These are phyloP conservation scores for Xylariomycetidae sp. DNA, from an alignment of 2,329 filamentous ascomycete species.

Conservation along the genomic window DNA sequence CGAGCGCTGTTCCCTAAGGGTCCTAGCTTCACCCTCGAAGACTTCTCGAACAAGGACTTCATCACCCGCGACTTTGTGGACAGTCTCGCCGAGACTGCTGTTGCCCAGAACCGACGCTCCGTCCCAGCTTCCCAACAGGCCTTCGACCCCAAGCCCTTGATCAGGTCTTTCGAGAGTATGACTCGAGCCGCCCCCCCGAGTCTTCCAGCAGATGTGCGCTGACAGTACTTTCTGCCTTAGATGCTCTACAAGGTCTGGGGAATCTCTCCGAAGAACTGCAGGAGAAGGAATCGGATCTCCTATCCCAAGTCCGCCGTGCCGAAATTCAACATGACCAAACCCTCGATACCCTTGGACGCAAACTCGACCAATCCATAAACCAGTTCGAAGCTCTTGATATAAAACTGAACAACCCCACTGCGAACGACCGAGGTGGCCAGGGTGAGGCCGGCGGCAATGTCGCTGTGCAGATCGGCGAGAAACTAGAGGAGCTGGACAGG, in stretches of 20 bases:
- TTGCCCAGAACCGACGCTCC: conserved; percentile 75
- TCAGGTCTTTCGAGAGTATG: conserved; percentile 83
- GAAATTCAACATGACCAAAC: conserved; percentile 91
- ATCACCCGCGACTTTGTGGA: conserved; percentile 98
- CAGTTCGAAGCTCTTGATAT: conserved; percentile 88
- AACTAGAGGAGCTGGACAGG: conserved; percentile 87
- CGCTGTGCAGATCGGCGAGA: conserved; percentile 90
- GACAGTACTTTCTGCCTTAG: conserved; percentile 30
- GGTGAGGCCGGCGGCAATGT: conserved; percentile 69
- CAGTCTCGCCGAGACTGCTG: conserved; percentile 76
- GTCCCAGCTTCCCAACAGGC: conserved; percentile 49
- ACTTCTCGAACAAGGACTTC: conserved; percentile 86
- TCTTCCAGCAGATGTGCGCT: conserved; percentile 15
- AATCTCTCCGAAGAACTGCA: conserved; percentile 77
- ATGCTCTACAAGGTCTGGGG: conserved; percentile 61
- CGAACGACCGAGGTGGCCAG: conserved; percentile 39
- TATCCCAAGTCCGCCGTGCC: conserved; percentile 82
- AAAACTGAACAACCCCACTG: conserved; percentile 61
- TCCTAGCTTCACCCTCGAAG: conserved; percentile 80
- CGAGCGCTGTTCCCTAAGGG: conserved; percentile 70
- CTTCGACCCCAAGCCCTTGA: conserved; percentile 95
- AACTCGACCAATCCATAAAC: conserved; percentile 86
- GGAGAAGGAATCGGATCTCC: conserved; percentile 82
- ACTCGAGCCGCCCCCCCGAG: conserved; percentile 3
- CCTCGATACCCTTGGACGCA: conserved; percentile 76